Base-by-base conservation (phyloP, 441 rosid genomes). In the Brassica hybrid region DNA sequence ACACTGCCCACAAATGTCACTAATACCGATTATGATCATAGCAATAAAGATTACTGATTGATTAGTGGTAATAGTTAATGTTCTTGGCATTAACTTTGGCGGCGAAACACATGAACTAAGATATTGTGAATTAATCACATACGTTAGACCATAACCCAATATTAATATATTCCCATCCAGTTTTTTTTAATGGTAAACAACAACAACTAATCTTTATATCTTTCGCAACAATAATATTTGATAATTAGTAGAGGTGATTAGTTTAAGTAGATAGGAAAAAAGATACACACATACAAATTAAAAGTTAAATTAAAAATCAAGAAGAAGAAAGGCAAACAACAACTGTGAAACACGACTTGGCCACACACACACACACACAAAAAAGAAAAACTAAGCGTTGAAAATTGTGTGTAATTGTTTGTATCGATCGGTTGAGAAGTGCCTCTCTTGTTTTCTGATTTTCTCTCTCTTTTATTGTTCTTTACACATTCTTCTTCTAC, bases 381-480 rank as follows among this genome's bases (percentile, higher is more conserved):
- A 7, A 54, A 6, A 52, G 7, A 57, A 57, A 57, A 23, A 67
- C 1, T 45, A 76, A 82, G 97, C 88, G 90, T 90, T 87, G 91
- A 88, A 89, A 79, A 69, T 64, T 45, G 88, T 76, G 87, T 81
- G 89, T 25, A 11, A 58, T 41, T 65, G 54, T 76, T 68, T 76
- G 60, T 45, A 74, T 69, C 11, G 73, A 82, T 90, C 88, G 79
- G 96, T 89, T 92, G 92, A 86, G 90, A 83, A 85, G 93, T 84
- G 90, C 87, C 86, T 86, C 79, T 89, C 86, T 84, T 81, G 86
- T 82, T 84, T 48, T 54, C 21, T 65, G 4, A 27, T 21, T 32
- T 59, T 50, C 62, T 50, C 62, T 56, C 13, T 79, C 61, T 48
- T 65, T 69, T 60, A 27, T 13, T 36, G 19, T 48, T 45, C 34